Percentiles rank a stretch among this genome's conserved stretches.
These are phyloP conservation scores for Alternaria gansuensis DNA, from an alignment of 2,329 filamentous ascomycete genomes.

Conservation along the genomic window DNA sequence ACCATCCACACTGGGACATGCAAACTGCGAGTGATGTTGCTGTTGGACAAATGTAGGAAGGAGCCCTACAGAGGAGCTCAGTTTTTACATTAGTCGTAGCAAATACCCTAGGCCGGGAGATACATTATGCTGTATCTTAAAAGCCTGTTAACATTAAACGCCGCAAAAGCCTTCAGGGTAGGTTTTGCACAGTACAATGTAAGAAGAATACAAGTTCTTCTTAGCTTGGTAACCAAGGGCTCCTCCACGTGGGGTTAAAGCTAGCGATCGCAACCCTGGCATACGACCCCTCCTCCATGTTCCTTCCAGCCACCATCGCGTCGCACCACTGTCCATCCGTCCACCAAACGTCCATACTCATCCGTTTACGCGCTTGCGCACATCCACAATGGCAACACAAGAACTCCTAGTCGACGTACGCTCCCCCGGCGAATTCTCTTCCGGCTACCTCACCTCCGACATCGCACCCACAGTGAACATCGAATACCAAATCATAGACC, in stretches of 20 bases:
- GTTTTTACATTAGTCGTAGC: too few species aligned
- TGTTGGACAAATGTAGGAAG: background rate
- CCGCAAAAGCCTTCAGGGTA: too few species aligned
- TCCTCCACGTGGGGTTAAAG: background rate
- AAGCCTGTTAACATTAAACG: too few species aligned
- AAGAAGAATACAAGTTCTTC: too few species aligned
- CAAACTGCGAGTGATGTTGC: background rate
- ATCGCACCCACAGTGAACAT: constrained; percentile 48
- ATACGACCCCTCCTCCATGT: background rate
- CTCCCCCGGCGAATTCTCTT: constrained; percentile 48
- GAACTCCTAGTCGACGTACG: constrained; percentile 50
- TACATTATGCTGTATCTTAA: too few species aligned
- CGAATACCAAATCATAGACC: constrained; percentile 48
- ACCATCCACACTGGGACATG: background rate
- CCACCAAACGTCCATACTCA: background rate
- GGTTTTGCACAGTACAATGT: background rate
- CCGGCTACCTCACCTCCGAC: constrained; percentile 41
- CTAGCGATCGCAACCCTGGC: constrained; percentile 1
- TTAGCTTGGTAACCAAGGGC: too few species aligned
- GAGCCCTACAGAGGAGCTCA: too few species aligned
- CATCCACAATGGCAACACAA: constrained; percentile 14
- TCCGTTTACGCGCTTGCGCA: background rate
- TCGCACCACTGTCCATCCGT: background rate
- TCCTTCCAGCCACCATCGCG: background rate
- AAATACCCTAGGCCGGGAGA: too few species aligned